phyloP scores from a whole-genome alignment of 208 protist genomes.

The Willaertia magna region DNA sequence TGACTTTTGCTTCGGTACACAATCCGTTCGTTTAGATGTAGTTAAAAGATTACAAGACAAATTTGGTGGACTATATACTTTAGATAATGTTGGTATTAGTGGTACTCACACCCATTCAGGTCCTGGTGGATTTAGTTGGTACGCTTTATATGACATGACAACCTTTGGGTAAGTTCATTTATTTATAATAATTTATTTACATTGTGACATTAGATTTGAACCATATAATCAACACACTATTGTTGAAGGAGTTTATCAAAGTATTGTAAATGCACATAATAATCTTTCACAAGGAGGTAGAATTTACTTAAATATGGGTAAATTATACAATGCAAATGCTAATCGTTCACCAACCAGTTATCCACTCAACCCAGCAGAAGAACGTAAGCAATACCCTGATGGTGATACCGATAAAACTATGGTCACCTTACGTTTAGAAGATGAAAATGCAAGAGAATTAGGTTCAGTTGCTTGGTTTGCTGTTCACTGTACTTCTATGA shows the following conservation, averaged over 20 bases:
- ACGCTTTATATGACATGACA: background rate
- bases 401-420: background rate
- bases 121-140: background rate
- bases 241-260: background rate
- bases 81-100: background rate
- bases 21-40: background rate
- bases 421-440: background rate
- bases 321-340: background rate
- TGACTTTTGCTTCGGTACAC: background rate
- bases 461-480: background rate
- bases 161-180: no score
- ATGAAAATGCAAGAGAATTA: background rate
- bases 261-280: background rate
- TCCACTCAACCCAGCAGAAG: background rate
- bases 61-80: background rate
- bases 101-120: background rate
- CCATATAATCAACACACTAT: background rate
- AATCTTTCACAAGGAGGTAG: background rate
- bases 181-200: no score
- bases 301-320: background rate
- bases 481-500: background rate
- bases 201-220: no score
- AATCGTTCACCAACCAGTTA: slow-evolving; percentile 7
- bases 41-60: background rate
- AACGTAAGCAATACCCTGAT: background rate